Conservation (phyloP, 352 stramenopile genomes). For the Thalassiosira sp. region DNA sequence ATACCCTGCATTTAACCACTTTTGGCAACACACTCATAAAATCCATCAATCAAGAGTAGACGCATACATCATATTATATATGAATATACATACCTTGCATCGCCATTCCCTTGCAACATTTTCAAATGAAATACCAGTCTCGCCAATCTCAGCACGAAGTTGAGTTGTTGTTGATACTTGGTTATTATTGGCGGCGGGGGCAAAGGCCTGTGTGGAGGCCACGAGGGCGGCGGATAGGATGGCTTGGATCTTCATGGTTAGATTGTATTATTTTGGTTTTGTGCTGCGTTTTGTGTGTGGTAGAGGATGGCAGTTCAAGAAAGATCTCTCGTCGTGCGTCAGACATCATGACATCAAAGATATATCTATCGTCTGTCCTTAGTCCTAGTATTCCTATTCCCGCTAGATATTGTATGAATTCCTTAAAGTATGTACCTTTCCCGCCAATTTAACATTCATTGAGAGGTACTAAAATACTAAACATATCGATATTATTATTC, state of each 20-base stretch:
- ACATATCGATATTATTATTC: too few species aligned
- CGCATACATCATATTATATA: too few species aligned
- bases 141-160: slow-evolving; percentile 49
- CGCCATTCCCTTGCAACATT: slow-evolving; percentile 69
- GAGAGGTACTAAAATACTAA: too few species aligned
- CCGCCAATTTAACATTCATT: too few species aligned
- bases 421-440: neutral
- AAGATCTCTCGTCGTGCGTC: slow-evolving; percentile 1
- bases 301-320: neutral
- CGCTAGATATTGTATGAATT: neutral
- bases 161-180: neutral
- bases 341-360: neutral
- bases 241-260: slow-evolving; percentile 40
- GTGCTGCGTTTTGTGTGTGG: neutral
- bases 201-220: slow-evolving; percentile 28
- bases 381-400: too few species aligned
- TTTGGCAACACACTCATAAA: too few species aligned
- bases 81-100: slow-evolving; percentile 60
- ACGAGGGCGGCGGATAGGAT: slow-evolving; percentile 8
- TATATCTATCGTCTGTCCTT: neutral
- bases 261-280: neutral
- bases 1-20: too few species aligned
- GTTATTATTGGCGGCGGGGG: slow-evolving; percentile 3
- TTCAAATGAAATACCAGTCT: slow-evolving; percentile 71
- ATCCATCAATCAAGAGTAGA: too few species aligned